Base-by-base conservation (phyloP, 352 stramenopile species). In the Phytophthora ramorum region DNA sequence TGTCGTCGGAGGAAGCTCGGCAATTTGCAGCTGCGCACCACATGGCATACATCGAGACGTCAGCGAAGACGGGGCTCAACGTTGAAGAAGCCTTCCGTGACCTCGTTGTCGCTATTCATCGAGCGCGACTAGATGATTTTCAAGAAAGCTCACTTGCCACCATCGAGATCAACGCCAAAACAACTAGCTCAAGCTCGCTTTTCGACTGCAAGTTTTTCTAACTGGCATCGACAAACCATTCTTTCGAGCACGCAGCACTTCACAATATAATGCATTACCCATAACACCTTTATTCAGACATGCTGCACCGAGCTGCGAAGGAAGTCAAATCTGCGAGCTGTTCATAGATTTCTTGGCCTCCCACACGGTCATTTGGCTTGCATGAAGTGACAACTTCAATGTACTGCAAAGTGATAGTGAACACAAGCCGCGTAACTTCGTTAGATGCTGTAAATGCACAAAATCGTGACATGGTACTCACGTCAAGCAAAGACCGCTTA, bases 11-110 rank as follows among this genome's bases (percentile, higher is more conserved):
- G 3, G 86, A 94, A 75, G 86, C 82, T 0, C 77, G 87, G 35
- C 69, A 87, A 43, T 94, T 89, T 66, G 86, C 86, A 1, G 73
- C 73, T 7, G 59, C 74, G 13, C 81, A 90, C 13, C 82, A 92
- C 75, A 88, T 94, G 86, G 66, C 69, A 34, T 94, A 92, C 70
- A 63, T 93, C 28, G 86, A 94, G 63, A 93, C 86, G n/a, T 92
- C 83, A 12, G 86, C 86, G 51, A 91, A 92, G 75, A 92, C 81
- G 0, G 84, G 83, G 3, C 56, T 81, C 20, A 89, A 91, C 45
- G 86, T 92, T 0, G 68, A 88, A 28, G 58, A 79, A 13, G 81
- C 78, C 4, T 94, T 94, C 66, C 72, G 78, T 24, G 64, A 66
- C 19, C 71, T 94, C 19, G 81, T 94, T 53, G 53, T 68, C 7